A percentile compares a stretch with the other conserved stretches of the same genome.
phyloP scores from a whole-genome alignment of 345 rosid genomes.

The Raphanus sativus region DNA sequence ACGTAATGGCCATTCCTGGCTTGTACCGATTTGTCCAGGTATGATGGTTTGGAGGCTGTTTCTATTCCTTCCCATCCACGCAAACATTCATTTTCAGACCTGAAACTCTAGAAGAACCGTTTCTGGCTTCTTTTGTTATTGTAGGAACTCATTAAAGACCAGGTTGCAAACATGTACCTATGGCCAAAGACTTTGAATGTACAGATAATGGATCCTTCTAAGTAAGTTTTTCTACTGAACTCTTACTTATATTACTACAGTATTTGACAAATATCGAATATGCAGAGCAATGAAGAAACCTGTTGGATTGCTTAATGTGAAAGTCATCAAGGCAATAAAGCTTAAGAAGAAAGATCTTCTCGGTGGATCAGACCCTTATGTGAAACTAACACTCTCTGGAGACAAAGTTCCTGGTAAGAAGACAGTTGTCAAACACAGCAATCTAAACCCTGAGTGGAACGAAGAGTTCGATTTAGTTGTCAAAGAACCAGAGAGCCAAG shows the following conservation, averaged over 20 bases:
- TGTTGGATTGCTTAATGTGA: not conserved
- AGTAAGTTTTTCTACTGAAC: not conserved
- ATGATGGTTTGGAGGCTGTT: not conserved
- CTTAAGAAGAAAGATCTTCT: not conserved
- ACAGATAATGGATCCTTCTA: slow-evolving; percentile 1
- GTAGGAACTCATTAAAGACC: not conserved
- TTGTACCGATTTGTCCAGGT: slow-evolving; percentile 83
- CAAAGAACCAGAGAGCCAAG: not conserved
- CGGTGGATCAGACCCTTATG: not conserved
- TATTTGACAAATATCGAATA: not conserved
- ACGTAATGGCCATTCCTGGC: slow-evolving; percentile 96
- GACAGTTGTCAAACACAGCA: not conserved
- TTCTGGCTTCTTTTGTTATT: not conserved
- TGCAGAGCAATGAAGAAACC: not conserved
- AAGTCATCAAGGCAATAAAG: slow-evolving; percentile 1
- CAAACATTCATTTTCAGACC: slow-evolving; percentile 1
- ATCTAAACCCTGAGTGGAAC: not conserved
- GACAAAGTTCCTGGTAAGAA: not conserved
- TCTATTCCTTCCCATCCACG: not conserved
- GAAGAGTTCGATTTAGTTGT: not conserved
- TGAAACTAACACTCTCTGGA: not conserved
- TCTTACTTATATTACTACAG: not conserved
- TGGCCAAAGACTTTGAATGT: not conserved
- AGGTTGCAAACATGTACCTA: slow-evolving; percentile 1
- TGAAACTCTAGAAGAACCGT: not conserved